These are phyloP conservation scores for Epichloe coenophiala DNA, from an alignment of 2,329 filamentous ascomycete genomes.

Conservation along the genomic window DNA sequence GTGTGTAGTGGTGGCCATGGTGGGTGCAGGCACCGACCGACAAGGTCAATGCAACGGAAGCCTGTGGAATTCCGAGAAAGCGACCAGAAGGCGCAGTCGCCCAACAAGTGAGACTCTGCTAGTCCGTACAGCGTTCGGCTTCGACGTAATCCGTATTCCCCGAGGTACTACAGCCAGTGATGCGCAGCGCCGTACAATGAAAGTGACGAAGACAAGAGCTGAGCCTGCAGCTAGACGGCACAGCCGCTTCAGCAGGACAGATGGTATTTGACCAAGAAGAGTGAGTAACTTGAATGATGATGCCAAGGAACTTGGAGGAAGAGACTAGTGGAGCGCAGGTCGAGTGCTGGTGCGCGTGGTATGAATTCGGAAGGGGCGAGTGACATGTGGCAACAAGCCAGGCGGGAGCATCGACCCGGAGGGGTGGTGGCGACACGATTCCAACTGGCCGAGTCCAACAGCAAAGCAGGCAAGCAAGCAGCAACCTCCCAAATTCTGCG, in stretches of 20 bases:
- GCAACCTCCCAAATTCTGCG: not conserved
- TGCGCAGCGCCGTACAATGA: too few species aligned
- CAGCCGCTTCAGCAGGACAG: not conserved
- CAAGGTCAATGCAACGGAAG: not conserved
- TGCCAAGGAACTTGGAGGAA: not conserved
- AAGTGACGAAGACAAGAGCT: too few species aligned
- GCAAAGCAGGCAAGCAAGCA: not conserved
- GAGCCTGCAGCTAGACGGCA: not conserved
- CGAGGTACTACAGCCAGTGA: too few species aligned
- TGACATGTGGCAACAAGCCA: not conserved
- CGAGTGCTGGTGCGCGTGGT: not conserved
- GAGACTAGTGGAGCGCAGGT: not conserved
- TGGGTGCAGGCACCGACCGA: not conserved
- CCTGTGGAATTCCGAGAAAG: not conserved
- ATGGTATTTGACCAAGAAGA: not conserved
- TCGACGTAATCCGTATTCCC: too few species aligned
- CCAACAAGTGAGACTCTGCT: not conserved
- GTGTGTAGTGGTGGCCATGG: too few species aligned
- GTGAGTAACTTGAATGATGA: not conserved
- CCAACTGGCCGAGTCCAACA: not conserved
- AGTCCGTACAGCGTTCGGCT: too few species aligned
- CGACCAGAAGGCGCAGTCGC: not conserved
- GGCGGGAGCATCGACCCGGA: not conserved
- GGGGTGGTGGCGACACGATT: constrained; percentile 1
- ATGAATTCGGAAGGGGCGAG: not conserved